A percentile compares a stretch with the other conserved stretches of the same genome.
Evolutionary conservation across 2,329 filamentous ascomycete genomes (phyloP).

Genomic region (Fusarium sacchari): DNA sequence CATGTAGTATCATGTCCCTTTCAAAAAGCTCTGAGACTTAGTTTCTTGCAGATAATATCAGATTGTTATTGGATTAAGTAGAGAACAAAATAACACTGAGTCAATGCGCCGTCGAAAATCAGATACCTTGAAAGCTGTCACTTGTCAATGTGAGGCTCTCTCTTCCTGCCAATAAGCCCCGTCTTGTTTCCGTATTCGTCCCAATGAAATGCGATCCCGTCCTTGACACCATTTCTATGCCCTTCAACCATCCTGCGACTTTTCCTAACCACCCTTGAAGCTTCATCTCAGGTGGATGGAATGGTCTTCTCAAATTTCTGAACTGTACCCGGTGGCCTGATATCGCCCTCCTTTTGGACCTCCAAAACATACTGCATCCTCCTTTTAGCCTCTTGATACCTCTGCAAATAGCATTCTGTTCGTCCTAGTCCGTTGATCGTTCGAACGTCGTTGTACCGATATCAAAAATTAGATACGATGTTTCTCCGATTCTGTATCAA

Average conservation of each 20-base stretch:
- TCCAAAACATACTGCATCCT: conserved; percentile 30
- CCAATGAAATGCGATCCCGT: conserved; percentile 45
- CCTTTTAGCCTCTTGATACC: conserved; percentile 33
- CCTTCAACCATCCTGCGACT: conserved; percentile 33
- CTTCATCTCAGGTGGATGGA: not conserved
- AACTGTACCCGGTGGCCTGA: not conserved
- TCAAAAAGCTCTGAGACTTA: conserved; percentile 27
- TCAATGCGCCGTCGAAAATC: conserved; percentile 42
- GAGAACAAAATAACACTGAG: conserved; percentile 36
- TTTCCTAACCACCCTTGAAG: conserved; percentile 14
- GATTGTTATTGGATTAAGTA: conserved; percentile 28
- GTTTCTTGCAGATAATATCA: not conserved
- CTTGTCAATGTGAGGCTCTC: conserved; percentile 28
- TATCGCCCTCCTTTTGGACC: not conserved
- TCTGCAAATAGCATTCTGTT: conserved; percentile 12
- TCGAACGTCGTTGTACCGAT: conserved; percentile 25
- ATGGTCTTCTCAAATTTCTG: conserved; percentile 8
- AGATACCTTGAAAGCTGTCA: conserved; percentile 34
- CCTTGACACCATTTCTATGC: conserved; percentile 47
- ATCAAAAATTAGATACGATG: conserved; percentile 51
- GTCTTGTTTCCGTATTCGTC: conserved; percentile 39
- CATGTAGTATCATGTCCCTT: conserved; percentile 44
- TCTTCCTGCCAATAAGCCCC: conserved; percentile 36
- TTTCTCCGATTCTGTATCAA: conserved; percentile 56
- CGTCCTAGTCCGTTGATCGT: conserved; percentile 11